These are phyloP conservation scores for Prunus salicina DNA, from an alignment of 306 rosid genomes.

Conservation along the genomic window DNA sequence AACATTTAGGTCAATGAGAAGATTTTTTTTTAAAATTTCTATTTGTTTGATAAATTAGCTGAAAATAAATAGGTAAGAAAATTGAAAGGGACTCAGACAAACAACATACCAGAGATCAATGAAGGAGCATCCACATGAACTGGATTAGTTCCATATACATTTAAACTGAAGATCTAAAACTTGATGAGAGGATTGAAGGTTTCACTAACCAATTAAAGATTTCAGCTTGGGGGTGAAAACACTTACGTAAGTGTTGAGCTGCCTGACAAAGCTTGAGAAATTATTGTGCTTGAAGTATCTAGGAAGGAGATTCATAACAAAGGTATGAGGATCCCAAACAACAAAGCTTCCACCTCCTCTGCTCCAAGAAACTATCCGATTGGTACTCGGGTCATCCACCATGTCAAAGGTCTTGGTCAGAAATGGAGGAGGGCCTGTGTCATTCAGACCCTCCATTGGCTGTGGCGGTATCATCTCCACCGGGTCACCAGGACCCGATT, in stretches of 20 bases:
- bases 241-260: slow-evolving; percentile 90
- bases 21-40: neutral
- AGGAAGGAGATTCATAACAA: slow-evolving; percentile 60
- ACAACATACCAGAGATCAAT: neutral
- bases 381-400: slow-evolving; percentile 62
- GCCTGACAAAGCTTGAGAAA: slow-evolving; percentile 91
- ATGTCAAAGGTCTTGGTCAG: slow-evolving; percentile 80
- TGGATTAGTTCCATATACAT: neutral
- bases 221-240: slow-evolving; percentile 9
- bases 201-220: slow-evolving; percentile 9
- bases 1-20: neutral
- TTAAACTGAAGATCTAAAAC: neutral
- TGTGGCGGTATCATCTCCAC: slow-evolving; percentile 39
- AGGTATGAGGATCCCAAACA: slow-evolving; percentile 76
- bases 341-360: slow-evolving; percentile 69
- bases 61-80: neutral
- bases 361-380: slow-evolving; percentile 76
- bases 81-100: neutral
- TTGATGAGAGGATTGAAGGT: neutral
- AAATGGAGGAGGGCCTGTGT: slow-evolving; percentile 86
- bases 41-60: neutral
- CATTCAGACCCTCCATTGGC: slow-evolving; percentile 87
- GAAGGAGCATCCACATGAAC: neutral
- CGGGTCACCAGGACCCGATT: slow-evolving; percentile 22
- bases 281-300: slow-evolving; percentile 82